Evolutionary conservation across 2,329 filamentous ascomycete genomes (phyloP).

Genomic region (Curvularia sp.): DNA sequence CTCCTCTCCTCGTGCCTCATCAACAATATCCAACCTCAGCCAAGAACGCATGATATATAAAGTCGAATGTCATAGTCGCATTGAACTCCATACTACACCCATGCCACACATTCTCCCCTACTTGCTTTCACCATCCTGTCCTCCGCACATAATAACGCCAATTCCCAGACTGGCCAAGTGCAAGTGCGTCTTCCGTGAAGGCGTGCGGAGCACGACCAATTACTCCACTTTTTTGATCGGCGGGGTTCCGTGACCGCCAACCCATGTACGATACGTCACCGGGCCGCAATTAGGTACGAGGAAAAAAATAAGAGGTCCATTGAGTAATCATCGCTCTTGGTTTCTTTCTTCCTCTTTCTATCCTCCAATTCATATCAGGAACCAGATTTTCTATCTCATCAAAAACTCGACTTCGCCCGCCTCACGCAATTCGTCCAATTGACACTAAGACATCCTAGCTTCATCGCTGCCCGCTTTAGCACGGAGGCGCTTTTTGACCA

Average conservation of each 20-base stretch:
- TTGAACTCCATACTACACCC: background rate
- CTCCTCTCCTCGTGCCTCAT: too few relatives aligned
- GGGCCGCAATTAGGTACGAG: background rate
- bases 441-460: too few relatives aligned
- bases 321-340: background rate
- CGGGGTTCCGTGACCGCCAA: conserved; percentile 11
- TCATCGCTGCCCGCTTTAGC: too few relatives aligned
- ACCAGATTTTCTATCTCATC: too few relatives aligned
- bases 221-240: conserved; percentile 12
- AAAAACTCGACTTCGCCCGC: too few relatives aligned
- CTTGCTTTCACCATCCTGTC: background rate
- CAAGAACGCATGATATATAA: background rate
- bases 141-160: background rate
- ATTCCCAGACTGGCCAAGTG: background rate
- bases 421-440: too few relatives aligned
- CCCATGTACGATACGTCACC: conserved; percentile 11
- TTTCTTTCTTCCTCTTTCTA: background rate
- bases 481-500: too few relatives aligned
- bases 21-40: background rate
- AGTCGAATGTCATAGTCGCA: background rate
- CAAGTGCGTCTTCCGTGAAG: background rate
- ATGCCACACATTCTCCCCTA: background rate
- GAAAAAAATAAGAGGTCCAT: background rate
- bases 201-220: background rate
- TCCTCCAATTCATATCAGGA: background rate